Base-by-base conservation (phyloP, 129 eudicot genomes). In the Calendula officinalis region DNA sequence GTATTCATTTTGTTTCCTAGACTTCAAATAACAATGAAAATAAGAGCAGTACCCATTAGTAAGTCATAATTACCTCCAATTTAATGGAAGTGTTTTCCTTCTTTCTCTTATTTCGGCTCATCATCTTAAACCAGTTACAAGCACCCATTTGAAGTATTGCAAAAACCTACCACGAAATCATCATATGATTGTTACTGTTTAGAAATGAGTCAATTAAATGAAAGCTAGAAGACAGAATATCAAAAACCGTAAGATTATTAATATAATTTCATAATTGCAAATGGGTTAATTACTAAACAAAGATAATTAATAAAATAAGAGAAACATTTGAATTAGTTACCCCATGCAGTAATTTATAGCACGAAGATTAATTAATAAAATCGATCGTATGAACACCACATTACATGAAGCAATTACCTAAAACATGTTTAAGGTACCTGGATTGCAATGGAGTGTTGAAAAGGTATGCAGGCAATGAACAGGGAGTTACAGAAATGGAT, bases 101-200 rank as follows among this genome's bases (percentile, higher is more conserved):
- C 71, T 55, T 58, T 57, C 60, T 66, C 81, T 67, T 73, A 60
- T 60, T 48, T 45, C 78, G 4, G 3, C 48, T 14, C 33, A 75
- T 58, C 42, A 32, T 48, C 62, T 78, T 82, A 42, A 82, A 69
- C 72, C 87, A 82, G 54, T 45, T 33, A 64, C 79, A 69, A 30
- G 62, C 69, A 64, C 81, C 76, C 81, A 76, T 76, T 46, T 33
- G 15, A 43, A 46, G 13, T 11, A 16, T 35, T 44, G 54, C 58
- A 22, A 34, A 65, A 32, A 47, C 78, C 78, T 74, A 74, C 22
- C 73, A 45, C 54, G 65, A 54, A 56, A 40, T 15, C 42, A 41
- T 53, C 33, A 47, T 44, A 16, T 22, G 30, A 22, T 22, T 22
- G 30, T 22, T 22, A 39, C 22, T 12, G 12, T 34, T 63, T 4